Percentiles rank a stretch among this genome's conserved stretches.
Conservation (phyloP, 2,329 filamentous ascomycete genomes). For the Colletotrichum tanaceti region DNA sequence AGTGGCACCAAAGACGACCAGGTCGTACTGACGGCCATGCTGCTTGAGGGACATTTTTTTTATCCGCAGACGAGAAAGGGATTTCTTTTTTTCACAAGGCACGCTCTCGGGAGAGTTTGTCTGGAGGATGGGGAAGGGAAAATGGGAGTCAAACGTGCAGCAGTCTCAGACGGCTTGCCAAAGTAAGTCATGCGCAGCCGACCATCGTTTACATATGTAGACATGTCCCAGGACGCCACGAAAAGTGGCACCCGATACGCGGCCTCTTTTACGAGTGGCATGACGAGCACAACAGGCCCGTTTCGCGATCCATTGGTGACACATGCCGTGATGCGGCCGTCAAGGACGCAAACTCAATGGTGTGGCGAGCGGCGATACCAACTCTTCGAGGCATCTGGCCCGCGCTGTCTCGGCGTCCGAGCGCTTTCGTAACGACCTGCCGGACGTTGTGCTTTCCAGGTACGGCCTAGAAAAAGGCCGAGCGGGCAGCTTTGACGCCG, state of each 20-base stretch:
- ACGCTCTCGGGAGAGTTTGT: not conserved
- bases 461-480: slow-evolving; percentile 29
- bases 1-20: slow-evolving; percentile 69
- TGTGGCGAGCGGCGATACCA: slow-evolving; percentile 36
- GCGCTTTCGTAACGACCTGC: slow-evolving; percentile 22
- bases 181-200: slow-evolving; percentile 29
- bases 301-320: slow-evolving; percentile 33
- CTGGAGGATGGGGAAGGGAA: not conserved
- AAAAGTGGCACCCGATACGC: slow-evolving; percentile 31
- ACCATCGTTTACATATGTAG: slow-evolving; percentile 30
- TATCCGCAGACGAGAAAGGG: not conserved
- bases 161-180: slow-evolving; percentile 26
- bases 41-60: slow-evolving; percentile 59
- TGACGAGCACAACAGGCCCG: slow-evolving; percentile 15
- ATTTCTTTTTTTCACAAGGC: not conserved
- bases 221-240: slow-evolving; percentile 25
- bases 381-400: slow-evolving; percentile 35
- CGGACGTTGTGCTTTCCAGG: slow-evolving; percentile 34
- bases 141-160: slow-evolving; percentile 2
- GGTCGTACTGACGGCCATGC: slow-evolving; percentile 66
- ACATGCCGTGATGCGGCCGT: slow-evolving; percentile 27
- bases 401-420: slow-evolving; percentile 32
- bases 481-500: slow-evolving; percentile 35
- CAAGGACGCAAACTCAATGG: slow-evolving; percentile 26
- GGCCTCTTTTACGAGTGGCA: slow-evolving; percentile 14